These are phyloP conservation scores for Scheffersomyces quercinus DNA, from an alignment of 1,139 yeast genomes.

Conservation along the genomic window DNA sequence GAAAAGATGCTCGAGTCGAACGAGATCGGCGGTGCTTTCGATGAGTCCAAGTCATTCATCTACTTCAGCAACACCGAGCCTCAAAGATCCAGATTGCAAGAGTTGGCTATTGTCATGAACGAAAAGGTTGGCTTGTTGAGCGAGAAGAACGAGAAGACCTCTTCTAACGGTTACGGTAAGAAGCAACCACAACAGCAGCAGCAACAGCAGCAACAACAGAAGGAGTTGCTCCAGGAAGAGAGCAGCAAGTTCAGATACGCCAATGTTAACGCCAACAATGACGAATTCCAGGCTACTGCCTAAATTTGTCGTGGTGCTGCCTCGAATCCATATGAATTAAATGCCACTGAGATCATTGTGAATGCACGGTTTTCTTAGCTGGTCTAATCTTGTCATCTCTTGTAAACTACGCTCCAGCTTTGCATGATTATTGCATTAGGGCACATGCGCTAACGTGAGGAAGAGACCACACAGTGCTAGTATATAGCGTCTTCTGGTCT, in stretches of 20 bases:
- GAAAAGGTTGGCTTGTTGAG: slow-evolving; percentile 81
- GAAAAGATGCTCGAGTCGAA: slow-evolving; percentile 74
- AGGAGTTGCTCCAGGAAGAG: slow-evolving; percentile 36
- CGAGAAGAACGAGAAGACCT: slow-evolving; percentile 84
- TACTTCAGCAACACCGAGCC: slow-evolving; percentile 68
- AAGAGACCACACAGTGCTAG: no score
- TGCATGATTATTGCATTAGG: slow-evolving; percentile 1
- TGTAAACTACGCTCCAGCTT: background rate
- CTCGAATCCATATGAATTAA: slow-evolving; percentile 1
- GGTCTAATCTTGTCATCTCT: slow-evolving; percentile 1
- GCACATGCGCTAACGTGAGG: background rate
- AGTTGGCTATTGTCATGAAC: slow-evolving; percentile 81
- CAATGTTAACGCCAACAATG: slow-evolving; percentile 47
- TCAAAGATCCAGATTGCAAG: slow-evolving; percentile 84
- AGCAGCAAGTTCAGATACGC: slow-evolving; percentile 48
- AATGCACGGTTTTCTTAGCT: slow-evolving; percentile 9
- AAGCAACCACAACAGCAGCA: slow-evolving; percentile 39
- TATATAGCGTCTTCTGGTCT: no score
- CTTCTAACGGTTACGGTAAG: slow-evolving; percentile 68
- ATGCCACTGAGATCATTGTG: slow-evolving; percentile 2
- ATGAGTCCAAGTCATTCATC: slow-evolving; percentile 60
- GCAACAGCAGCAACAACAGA: slow-evolving; percentile 34
- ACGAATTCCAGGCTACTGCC: slow-evolving; percentile 44
- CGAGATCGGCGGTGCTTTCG: slow-evolving; percentile 65
- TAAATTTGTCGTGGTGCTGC: slow-evolving; percentile 10